Base-by-base conservation (phyloP, 495 filamentous ascomycete species). In the Aspergillus indologenus region DNA sequence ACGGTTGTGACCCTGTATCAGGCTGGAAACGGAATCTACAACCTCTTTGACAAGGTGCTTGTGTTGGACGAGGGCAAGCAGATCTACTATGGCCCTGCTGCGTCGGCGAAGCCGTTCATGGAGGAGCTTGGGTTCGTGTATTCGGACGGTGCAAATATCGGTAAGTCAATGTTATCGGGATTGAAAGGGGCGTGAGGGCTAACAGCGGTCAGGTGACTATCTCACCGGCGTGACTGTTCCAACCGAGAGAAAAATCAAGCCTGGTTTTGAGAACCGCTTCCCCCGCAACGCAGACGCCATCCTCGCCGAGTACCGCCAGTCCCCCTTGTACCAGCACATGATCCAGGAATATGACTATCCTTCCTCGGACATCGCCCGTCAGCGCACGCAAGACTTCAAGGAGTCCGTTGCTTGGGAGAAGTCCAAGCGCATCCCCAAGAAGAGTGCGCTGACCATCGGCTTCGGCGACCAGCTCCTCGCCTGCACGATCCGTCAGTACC, bases 151-250 rank as follows among this genome's bases (percentile, higher is more conserved):
- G 83, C 84, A 40, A 92, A 88, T 34, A 84, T 88, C 7, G 63
- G 60, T 54, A 29, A 23, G 52, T 14, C 23, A 21, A 40, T 29
- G 26, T 4, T 29, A 29, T 3, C 26, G 26, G 9, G 9, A 29
- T n/a, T n/a, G n/a, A n/a, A n/a, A n/a, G n/a, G n/a, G n/a, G n/a
- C n/a, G n/a, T n/a, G n/a, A n/a, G n/a, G n/a, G n/a, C n/a, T n/a
- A n/a, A n/a, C n/a, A n/a, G n/a, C 23, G 2, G 18, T 0, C 7
- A 7, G 85, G 85, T 6, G 87, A 90, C 62, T 79, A 88, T 72
- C 70, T 93, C 11, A 91, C 88, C 2, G 82, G 86, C 34, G 74
- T 90, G 26, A 91, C 89, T 5, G 87, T 89, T 62, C 84, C 86
- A 0, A 76, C 75, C 1, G 88, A 91, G 61, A 75, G 90, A 21